phyloP scores from a whole-genome alignment of 2,329 filamentous ascomycete genomes.

The Colletotrichum eremochloae region DNA sequence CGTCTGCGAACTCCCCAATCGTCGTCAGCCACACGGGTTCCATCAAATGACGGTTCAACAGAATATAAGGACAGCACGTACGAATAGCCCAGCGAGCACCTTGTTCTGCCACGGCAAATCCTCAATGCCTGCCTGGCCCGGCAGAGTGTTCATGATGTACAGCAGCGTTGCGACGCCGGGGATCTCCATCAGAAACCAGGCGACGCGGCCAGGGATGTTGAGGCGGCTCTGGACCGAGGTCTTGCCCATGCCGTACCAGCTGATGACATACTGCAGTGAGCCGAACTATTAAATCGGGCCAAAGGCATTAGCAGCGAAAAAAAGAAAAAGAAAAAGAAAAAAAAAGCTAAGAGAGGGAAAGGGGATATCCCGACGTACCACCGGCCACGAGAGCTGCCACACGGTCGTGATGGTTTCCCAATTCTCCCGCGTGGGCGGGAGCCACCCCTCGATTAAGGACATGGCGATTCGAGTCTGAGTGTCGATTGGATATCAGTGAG shows the following conservation, averaged over 20 bases:
- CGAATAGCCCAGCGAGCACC: conserved; percentile 78
- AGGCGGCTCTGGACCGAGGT: conserved; percentile 80
- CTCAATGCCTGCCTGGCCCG: conserved; percentile 67
- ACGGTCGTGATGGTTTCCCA: conserved; percentile 65
- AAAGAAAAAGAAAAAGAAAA: not conserved
- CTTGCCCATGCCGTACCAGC: conserved; percentile 93
- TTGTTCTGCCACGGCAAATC: conserved; percentile 83
- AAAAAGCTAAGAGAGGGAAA: not conserved
- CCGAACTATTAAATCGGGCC: conserved; percentile 67
- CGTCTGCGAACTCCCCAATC: conserved; percentile 58
- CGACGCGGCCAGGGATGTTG: conserved; percentile 90
- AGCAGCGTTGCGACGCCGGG: conserved; percentile 82
- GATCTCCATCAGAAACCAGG: conserved; percentile 90
- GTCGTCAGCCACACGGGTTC: not conserved
- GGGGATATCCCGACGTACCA: conserved; percentile 55
- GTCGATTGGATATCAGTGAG: not conserved
- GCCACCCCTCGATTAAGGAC: conserved; percentile 66
- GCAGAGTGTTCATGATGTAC: conserved; percentile 82
- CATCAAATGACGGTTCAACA: too few species aligned
- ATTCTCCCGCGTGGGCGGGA: conserved; percentile 70
- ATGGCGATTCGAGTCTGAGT: conserved; percentile 48
- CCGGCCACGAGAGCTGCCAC: conserved; percentile 67
- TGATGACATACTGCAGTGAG: conserved; percentile 79
- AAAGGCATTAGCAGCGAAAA: not conserved
- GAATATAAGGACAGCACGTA: conserved; percentile 48